These are phyloP conservation scores for Alternaria arborescens DNA, from an alignment of 2,329 filamentous ascomycete species.

Conservation along the genomic window DNA sequence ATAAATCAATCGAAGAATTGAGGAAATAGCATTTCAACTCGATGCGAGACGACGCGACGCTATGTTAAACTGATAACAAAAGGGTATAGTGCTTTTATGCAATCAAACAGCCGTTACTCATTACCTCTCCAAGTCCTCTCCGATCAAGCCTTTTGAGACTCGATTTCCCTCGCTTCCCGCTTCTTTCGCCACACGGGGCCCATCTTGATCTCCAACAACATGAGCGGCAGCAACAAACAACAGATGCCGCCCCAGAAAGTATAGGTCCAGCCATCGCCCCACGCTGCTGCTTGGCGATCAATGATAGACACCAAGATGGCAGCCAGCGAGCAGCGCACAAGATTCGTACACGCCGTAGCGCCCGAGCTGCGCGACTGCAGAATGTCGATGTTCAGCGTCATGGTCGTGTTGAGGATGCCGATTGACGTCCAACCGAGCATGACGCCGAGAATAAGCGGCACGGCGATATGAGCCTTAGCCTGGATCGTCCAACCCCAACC, in stretches of 20 bases:
- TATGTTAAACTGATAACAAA: background rate
- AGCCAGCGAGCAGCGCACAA: slow-evolving; percentile 37
- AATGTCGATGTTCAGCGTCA: slow-evolving; percentile 44
- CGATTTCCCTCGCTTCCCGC: slow-evolving; percentile 28
- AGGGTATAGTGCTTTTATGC: slow-evolving; percentile 17
- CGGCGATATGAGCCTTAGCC: slow-evolving; percentile 31
- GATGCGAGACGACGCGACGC: background rate
- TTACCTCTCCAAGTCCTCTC: background rate
- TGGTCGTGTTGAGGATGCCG: slow-evolving; percentile 40
- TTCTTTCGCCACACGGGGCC: slow-evolving; percentile 34
- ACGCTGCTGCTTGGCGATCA: slow-evolving; percentile 30
- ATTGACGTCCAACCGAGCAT: slow-evolving; percentile 40
- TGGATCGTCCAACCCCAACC: slow-evolving; percentile 40
- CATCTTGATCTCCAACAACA: slow-evolving; percentile 40
- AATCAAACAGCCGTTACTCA: slow-evolving; percentile 2
- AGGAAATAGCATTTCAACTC: too few relatives aligned
- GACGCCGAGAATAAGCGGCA: slow-evolving; percentile 31
- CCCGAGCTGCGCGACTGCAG: slow-evolving; percentile 36
- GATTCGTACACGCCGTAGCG: slow-evolving; percentile 39
- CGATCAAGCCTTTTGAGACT: slow-evolving; percentile 13
- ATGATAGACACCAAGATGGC: slow-evolving; percentile 37
- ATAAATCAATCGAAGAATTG: too few relatives aligned
- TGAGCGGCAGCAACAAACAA: slow-evolving; percentile 35
- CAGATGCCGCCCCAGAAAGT: slow-evolving; percentile 37
- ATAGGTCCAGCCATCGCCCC: slow-evolving; percentile 41